Evolutionary conservation across 306 rosid genomes (phyloP).

Genomic region (Casuarina cunninghamiana): DNA sequence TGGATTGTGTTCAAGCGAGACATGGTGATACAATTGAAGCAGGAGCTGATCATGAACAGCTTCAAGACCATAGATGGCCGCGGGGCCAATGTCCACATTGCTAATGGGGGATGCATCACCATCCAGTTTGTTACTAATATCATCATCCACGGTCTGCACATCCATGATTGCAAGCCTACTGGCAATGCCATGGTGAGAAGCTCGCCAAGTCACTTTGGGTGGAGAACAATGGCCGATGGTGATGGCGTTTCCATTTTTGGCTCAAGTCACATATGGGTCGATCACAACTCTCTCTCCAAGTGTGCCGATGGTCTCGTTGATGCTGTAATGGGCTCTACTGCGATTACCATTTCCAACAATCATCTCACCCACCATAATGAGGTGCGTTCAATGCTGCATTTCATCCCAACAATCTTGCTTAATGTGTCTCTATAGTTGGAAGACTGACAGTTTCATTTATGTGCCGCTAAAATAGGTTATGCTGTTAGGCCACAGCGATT

Average conservation of each 20-base stretch:
- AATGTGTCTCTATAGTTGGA: background rate
- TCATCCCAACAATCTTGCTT: background rate
- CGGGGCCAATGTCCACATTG: conserved; percentile 89
- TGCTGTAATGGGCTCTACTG: conserved; percentile 96
- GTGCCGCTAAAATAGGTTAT: conserved; percentile 65
- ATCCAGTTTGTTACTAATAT: conserved; percentile 84
- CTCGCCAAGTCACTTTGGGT: conserved; percentile 82
- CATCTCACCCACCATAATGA: conserved; percentile 98
- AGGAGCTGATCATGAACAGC: conserved; percentile 90
- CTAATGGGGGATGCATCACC: conserved; percentile 88
- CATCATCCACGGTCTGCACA: conserved; percentile 83
- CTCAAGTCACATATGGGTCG: conserved; percentile 94
- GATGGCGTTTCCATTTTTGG: conserved; percentile 91
- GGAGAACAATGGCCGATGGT: conserved; percentile 99
- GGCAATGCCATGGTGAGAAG: conserved; percentile 99
- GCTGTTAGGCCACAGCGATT: conserved; percentile 93
- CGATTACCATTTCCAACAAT: conserved; percentile 92
- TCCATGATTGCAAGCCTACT: conserved; percentile 92
- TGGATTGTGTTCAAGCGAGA: conserved; percentile 98
- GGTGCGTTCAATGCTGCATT: conserved; percentile 41
- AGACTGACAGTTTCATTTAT: conserved; percentile 18
- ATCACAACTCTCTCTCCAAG: conserved; percentile 87
- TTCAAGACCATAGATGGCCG: conserved; percentile 97
- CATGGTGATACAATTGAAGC: conserved; percentile 93
- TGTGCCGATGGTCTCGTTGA: conserved; percentile 98